Conservation (phyloP, 345 rosid genomes). For the Aquilaria malaccensis region DNA sequence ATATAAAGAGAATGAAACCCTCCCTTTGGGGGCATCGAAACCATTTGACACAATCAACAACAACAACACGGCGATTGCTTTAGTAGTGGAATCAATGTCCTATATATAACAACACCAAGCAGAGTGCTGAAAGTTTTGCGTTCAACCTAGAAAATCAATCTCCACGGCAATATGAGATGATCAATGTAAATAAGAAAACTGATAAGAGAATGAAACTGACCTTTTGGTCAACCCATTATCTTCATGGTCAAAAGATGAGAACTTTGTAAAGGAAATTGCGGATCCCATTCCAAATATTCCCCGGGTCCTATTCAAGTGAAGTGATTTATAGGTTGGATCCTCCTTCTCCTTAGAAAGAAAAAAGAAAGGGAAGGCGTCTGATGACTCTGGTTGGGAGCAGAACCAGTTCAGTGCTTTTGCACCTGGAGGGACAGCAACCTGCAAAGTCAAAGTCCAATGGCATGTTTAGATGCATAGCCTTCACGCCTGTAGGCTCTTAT, state of each 20-base stretch:
- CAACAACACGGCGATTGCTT: no score
- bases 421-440: constrained; percentile 88
- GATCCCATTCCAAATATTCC: constrained; percentile 80
- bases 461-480: neutral
- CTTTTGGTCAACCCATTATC: constrained; percentile 32
- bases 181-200: neutral
- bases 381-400: constrained; percentile 53
- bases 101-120: no score
- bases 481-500: no score
- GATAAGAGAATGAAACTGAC: constrained; percentile 23
- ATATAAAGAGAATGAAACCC: no score
- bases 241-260: constrained; percentile 24
- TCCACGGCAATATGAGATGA: no score
- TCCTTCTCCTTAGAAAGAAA: constrained; percentile 60
- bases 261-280: constrained; percentile 52
- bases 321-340: constrained; percentile 40
- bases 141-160: no score
- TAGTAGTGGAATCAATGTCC: no score
- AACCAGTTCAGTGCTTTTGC: constrained; percentile 87
- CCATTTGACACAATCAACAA: no score
- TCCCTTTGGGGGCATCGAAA: no score
- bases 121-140: no score
- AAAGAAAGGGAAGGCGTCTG: constrained; percentile 62
- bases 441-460: constrained; percentile 13
- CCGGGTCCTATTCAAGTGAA: constrained; percentile 42